phyloP scores from a whole-genome alignment of 768 basidiomycete species.

The Gelatoporia subvermispora region DNA sequence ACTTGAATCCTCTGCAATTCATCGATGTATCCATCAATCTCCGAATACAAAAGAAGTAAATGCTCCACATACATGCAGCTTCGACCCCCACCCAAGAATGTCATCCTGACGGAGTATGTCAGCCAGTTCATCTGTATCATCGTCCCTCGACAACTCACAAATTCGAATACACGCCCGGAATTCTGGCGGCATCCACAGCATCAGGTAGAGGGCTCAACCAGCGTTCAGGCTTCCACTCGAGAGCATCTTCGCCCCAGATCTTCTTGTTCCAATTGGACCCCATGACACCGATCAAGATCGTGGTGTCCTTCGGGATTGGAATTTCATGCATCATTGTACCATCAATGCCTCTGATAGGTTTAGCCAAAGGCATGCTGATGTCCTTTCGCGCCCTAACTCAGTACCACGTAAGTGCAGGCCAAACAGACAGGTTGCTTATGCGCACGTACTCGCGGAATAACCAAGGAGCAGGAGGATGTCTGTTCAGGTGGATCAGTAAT shows the following conservation, averaged over 20 bases:
- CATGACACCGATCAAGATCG: slow-evolving; percentile 14
- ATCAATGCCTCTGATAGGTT: slow-evolving; percentile 22
- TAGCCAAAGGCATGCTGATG: not conserved
- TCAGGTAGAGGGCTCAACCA: slow-evolving; percentile 14
- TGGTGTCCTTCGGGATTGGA: slow-evolving; percentile 11
- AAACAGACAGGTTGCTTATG: too few species aligned
- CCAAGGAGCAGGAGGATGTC: not conserved
- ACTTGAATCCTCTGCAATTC: slow-evolving; percentile 35
- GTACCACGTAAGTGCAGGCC: too few species aligned
- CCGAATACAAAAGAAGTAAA: not conserved
- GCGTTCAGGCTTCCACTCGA: slow-evolving; percentile 19
- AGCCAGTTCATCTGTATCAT: not conserved
- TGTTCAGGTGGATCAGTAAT: not conserved
- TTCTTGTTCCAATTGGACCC: slow-evolving; percentile 20
- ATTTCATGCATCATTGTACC: slow-evolving; percentile 14
- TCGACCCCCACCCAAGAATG: slow-evolving; percentile 7
- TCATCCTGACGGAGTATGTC: slow-evolving; percentile 5
- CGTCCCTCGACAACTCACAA: not conserved
- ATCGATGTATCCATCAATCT: not conserved
- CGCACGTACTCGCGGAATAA: not conserved
- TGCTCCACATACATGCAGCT: slow-evolving; percentile 6
- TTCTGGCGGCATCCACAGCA: slow-evolving; percentile 5
- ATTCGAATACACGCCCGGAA: slow-evolving; percentile 13
- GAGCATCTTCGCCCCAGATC: slow-evolving; percentile 19
- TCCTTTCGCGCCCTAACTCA: not conserved